phyloP scores from a whole-genome alignment of 768 basidiomycete species.

The Pisolithus tinctorius region DNA sequence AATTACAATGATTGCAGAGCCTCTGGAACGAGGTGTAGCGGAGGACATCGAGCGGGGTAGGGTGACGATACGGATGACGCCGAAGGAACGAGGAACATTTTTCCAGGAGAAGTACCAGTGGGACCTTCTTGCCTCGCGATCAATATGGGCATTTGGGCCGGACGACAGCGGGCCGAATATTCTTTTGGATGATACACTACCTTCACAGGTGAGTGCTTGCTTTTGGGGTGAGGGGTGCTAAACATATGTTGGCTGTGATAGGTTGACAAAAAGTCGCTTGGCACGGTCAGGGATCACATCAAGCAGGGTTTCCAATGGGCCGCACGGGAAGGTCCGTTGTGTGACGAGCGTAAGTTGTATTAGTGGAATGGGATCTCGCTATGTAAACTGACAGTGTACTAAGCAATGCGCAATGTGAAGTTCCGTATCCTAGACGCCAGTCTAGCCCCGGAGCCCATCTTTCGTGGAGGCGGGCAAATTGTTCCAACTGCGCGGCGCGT shows the following conservation, averaged over 20 bases:
- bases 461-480: slow-evolving; percentile 96
- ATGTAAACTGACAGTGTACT: background rate
- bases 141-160: slow-evolving; percentile 99
- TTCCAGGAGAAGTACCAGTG: slow-evolving; percentile 98
- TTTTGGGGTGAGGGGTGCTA: background rate
- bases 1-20: slow-evolving; percentile 98
- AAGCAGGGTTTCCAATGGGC: slow-evolving; percentile 99
- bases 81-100: slow-evolving; percentile 91
- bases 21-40: slow-evolving; percentile 89
- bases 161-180: slow-evolving; percentile 94
- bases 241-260: slow-evolving; percentile 21
- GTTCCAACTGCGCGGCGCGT: slow-evolving; percentile 98
- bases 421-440: slow-evolving; percentile 92
- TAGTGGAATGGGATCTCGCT: background rate
- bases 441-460: slow-evolving; percentile 93
- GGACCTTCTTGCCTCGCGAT: slow-evolving; percentile 94
- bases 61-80: slow-evolving; percentile 90
- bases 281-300: slow-evolving; percentile 87
- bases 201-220: slow-evolving; percentile 62
- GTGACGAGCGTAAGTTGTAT: slow-evolving; percentile 89
- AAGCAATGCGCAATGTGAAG: slow-evolving; percentile 98
- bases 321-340: slow-evolving; percentile 92
- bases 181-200: slow-evolving; percentile 91
- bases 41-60: slow-evolving; percentile 94
- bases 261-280: slow-evolving; percentile 91